Percentiles rank a stretch among this genome's conserved stretches.
phyloP scores from a whole-genome alignment of 208 protist genomes.

The Trypanosoma platydactyli region DNA sequence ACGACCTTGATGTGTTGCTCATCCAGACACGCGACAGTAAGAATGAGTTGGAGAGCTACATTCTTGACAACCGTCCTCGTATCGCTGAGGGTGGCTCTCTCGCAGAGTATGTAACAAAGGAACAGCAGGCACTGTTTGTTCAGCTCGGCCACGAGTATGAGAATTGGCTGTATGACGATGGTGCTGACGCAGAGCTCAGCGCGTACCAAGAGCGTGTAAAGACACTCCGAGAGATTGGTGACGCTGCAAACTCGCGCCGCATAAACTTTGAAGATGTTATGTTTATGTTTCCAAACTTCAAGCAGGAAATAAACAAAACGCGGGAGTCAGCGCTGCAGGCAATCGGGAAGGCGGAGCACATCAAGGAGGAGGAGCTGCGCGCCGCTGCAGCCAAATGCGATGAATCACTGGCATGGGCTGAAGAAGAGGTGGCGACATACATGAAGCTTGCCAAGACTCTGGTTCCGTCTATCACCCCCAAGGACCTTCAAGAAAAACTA shows the following conservation, averaged over 20 bases:
- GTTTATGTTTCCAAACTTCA: conserved; percentile 56
- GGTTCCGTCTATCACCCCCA: conserved; percentile 36
- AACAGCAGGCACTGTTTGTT: conserved; percentile 56
- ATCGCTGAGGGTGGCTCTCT: conserved; percentile 68
- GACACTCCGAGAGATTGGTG: conserved; percentile 78
- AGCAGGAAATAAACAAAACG: conserved; percentile 35
- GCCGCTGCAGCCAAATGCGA: conserved; percentile 51
- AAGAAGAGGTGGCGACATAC: conserved; percentile 46
- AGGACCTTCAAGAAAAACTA: conserved; percentile 40
- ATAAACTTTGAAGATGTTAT: conserved; percentile 63
- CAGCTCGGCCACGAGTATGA: conserved; percentile 68
- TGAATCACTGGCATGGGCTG: conserved; percentile 57
- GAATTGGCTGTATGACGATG: conserved; percentile 91
- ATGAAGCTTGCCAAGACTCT: conserved; percentile 45
- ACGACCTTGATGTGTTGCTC: conserved; percentile 64
- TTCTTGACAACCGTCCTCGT: conserved; percentile 79
- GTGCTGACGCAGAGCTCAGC: conserved; percentile 61
- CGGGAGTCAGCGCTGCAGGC: conserved; percentile 49
- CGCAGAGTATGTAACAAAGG: conserved; percentile 56
- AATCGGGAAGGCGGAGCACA: conserved; percentile 68
- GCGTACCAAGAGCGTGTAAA: conserved; percentile 73
- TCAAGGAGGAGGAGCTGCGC: conserved; percentile 80
- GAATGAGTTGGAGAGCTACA: conserved; percentile 92
- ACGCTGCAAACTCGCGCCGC: conserved; percentile 59
- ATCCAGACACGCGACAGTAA: conserved; percentile 78